phyloP scores from a whole-genome alignment of 2,329 filamentous ascomycete species.

The Alternaria solani region DNA sequence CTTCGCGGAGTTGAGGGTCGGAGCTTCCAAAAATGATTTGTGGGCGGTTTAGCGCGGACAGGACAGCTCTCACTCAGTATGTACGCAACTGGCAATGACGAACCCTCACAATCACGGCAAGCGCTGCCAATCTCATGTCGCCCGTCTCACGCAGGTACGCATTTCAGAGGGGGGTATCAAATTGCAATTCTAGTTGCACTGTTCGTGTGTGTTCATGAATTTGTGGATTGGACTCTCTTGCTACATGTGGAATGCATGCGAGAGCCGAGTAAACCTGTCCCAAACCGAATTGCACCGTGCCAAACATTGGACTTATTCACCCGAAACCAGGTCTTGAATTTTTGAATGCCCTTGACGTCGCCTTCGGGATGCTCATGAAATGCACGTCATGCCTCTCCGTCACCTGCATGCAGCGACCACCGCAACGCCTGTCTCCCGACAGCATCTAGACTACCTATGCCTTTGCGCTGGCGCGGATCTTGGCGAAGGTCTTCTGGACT shows the following conservation, averaged over 20 bases:
- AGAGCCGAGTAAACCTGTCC: conserved; percentile 51
- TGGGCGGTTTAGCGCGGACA: conserved; percentile 42
- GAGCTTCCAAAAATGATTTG: conserved; percentile 31
- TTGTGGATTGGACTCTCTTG: conserved; percentile 50
- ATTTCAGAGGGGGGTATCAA: conserved; percentile 42
- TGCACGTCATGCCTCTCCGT: conserved; percentile 48
- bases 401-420: conserved; percentile 43
- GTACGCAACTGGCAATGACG: conserved; percentile 13
- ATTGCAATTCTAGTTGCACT: conserved; percentile 44
- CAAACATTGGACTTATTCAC: conserved; percentile 49
- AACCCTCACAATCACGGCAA: conserved; percentile 8
- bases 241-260: conserved; percentile 50
- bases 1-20: conserved; percentile 25
- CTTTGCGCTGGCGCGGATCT: conserved; percentile 65
- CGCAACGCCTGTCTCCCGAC: conserved; percentile 41
- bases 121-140: background rate
- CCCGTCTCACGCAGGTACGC: conserved; percentile 6
- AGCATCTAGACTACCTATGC: conserved; percentile 47
- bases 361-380: conserved; percentile 51
- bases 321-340: conserved; percentile 50
- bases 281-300: conserved; percentile 53
- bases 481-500: conserved; percentile 94
- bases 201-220: conserved; percentile 49
- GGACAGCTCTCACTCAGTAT: conserved; percentile 14
- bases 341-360: conserved; percentile 49